Conservation (phyloP, 257 asterid genomes). For the Solanum pinnatisectum region DNA sequence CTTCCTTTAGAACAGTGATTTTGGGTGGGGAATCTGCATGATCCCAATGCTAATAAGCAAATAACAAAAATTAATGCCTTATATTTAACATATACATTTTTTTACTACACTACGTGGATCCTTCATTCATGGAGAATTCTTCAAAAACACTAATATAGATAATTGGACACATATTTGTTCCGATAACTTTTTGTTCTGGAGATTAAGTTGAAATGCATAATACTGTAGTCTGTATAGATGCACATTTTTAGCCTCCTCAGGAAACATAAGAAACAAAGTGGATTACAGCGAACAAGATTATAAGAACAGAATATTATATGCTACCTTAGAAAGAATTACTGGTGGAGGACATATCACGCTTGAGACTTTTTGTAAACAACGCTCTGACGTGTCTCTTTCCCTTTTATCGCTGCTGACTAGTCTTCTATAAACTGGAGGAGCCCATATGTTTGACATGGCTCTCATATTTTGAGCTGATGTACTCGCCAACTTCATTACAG, state of each 20-base stretch:
- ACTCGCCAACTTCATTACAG: conserved; percentile 58
- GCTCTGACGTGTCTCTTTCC: conserved; percentile 77
- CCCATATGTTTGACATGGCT: conserved; percentile 49
- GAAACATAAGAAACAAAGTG: not conserved
- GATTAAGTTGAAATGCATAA: not conserved
- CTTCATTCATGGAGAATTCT: not conserved
- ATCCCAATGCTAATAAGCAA: not conserved
- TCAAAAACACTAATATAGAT: not conserved
- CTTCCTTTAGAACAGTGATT: not conserved
- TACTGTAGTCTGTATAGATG: not conserved
- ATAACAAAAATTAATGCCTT: not conserved
- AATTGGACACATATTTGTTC: not conserved
- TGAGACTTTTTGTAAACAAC: conserved; percentile 59
- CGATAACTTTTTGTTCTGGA: not conserved
- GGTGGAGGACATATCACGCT: conserved; percentile 49
- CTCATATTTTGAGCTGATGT: conserved; percentile 47
- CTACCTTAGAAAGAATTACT: conserved; percentile 58
- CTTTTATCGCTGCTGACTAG: conserved; percentile 66
- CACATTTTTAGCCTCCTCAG: not conserved
- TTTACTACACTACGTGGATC: not conserved
- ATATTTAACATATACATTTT: not conserved
- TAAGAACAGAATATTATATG: not conserved
- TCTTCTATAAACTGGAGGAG: conserved; percentile 72
- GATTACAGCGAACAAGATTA: not conserved
- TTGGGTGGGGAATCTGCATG: not conserved